Conservation (phyloP, 1,284 basidiomycete genomes). For the Singerocomus rubriflavus region DNA sequence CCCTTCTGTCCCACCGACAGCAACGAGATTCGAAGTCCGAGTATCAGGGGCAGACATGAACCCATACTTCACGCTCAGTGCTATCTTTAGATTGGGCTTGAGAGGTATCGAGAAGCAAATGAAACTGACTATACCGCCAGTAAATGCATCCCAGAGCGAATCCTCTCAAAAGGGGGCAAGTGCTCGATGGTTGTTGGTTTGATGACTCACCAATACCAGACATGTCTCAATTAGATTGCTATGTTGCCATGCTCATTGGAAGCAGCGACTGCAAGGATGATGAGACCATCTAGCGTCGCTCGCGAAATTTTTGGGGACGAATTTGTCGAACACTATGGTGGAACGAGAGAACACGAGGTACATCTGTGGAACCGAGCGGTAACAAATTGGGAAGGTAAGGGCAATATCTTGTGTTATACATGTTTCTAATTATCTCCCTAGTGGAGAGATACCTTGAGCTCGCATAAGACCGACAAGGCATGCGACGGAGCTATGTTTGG, state of each 20-base stretch:
- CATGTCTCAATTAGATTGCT: conserved; percentile 44
- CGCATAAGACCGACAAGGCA: conserved; percentile 41
- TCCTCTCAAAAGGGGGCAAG: conserved; percentile 35
- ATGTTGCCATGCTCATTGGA: conserved; percentile 80
- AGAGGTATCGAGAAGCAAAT: conserved; percentile 83
- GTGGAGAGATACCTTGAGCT: conserved; percentile 86
- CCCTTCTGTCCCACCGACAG: conserved; percentile 75
- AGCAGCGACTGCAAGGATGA: conserved; percentile 77
- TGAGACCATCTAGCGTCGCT: conserved; percentile 74
- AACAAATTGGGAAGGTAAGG: conserved; percentile 89
- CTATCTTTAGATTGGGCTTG: conserved; percentile 84
- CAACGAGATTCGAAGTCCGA: conserved; percentile 87
- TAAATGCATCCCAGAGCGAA: conserved; percentile 44
- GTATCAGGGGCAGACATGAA: conserved; percentile 98
- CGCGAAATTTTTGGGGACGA: conserved; percentile 84
- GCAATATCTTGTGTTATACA: background rate
- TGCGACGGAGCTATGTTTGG: background rate
- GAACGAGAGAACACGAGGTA: conserved; percentile 88
- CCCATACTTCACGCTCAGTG: conserved; percentile 83
- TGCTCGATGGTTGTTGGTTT: background rate
- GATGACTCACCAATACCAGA: background rate
- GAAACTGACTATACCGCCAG: conserved; percentile 68
- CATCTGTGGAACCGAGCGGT: conserved; percentile 85
- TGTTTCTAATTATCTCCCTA: conserved; percentile 32
- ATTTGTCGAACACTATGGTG: conserved; percentile 92